These are phyloP conservation scores for Phlegmacium glaucopus DNA, from an alignment of 768 basidiomycete species.

Conservation along the genomic window DNA sequence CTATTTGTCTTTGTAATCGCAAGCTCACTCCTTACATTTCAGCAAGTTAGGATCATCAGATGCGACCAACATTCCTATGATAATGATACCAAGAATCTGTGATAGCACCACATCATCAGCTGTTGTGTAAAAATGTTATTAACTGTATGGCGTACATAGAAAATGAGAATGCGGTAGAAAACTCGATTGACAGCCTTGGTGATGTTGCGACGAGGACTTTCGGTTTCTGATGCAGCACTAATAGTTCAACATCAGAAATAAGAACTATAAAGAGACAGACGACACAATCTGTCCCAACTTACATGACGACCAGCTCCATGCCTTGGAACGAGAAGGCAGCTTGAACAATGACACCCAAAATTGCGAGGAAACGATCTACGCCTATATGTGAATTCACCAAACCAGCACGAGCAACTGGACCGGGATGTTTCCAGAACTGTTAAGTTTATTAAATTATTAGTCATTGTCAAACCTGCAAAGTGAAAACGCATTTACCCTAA, in stretches of 20 bases:
- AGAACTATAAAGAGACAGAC: neutral
- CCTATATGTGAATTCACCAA: slow-evolving; percentile 37
- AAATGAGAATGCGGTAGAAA: slow-evolving; percentile 76
- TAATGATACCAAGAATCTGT: slow-evolving; percentile 64
- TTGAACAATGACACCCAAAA: slow-evolving; percentile 43
- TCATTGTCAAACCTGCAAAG: neutral
- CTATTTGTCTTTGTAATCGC: neutral
- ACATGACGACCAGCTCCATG: slow-evolving; percentile 74
- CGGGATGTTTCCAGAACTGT: slow-evolving; percentile 73
- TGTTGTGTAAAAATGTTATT: neutral
- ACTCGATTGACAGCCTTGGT: slow-evolving; percentile 72
- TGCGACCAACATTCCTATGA: slow-evolving; percentile 79
- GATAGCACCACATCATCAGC: neutral
- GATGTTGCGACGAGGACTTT: slow-evolving; percentile 77
- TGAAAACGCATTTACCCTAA: slow-evolving; percentile 40
- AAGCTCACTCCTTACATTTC: slow-evolving; percentile 21
- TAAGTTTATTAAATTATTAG: neutral
- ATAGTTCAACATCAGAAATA: neutral
- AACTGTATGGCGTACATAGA: slow-evolving; percentile 49
- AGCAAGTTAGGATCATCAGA: slow-evolving; percentile 57
- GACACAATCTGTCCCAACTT: slow-evolving; percentile 13
- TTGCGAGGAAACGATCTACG: slow-evolving; percentile 44
- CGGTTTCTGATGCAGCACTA: slow-evolving; percentile 73
- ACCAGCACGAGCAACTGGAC: slow-evolving; percentile 46
- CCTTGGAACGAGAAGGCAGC: slow-evolving; percentile 76